Evolutionary conservation across 768 basidiomycete species (phyloP), one percentile per base, ranked within the genome.

Genomic region (Piloderma croceum): DNA sequence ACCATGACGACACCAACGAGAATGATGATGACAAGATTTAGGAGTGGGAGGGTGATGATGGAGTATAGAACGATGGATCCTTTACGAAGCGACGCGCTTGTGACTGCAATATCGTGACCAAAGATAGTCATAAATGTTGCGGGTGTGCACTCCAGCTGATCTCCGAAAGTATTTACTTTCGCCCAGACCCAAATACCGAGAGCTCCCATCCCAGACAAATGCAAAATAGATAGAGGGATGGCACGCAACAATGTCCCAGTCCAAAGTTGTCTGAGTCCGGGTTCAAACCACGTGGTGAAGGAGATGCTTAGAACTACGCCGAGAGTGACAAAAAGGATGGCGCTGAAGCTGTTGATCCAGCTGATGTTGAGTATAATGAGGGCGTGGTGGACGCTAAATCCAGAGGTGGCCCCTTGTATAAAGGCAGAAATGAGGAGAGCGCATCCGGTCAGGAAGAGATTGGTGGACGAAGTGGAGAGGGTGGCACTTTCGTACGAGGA

Each of bases 321-420:
- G 29, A 43, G 42, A 15, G 39, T 18, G 24, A 43, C 22, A 17
- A 24, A 43, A 6, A 43, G 38, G 37, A 39, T 38, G 4, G 42
- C 39, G 23, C 29, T 43, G 6, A 37, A 38, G 29, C 39, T 46
- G 34, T 46, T 46, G 24, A 46, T 44, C 44, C 44, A 44, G 38
- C 44, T 39, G 7, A 47, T 21, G 22, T 48, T 36, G 19, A 48
- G 44, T 7, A 48, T 35, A 24, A 48, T 23, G 3, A 22, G 18
- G 17, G 32, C 31, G 29, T 48, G 44, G 32, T 36, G 45, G 25
- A 24, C 24, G 20, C 24, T 31, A 5, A 48, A 10, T 4, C 44
- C 44, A n/a, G 22, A 9, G 9, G 33, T 11, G 12, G 18, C 12
- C 3, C 40, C 46, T 38, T 49, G 34, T 10, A 47, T 21, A 18